phyloP scores from a whole-genome alignment of 2,329 filamentous ascomycete genomes.

The Ophiocordyceps camponoti-floridani region DNA sequence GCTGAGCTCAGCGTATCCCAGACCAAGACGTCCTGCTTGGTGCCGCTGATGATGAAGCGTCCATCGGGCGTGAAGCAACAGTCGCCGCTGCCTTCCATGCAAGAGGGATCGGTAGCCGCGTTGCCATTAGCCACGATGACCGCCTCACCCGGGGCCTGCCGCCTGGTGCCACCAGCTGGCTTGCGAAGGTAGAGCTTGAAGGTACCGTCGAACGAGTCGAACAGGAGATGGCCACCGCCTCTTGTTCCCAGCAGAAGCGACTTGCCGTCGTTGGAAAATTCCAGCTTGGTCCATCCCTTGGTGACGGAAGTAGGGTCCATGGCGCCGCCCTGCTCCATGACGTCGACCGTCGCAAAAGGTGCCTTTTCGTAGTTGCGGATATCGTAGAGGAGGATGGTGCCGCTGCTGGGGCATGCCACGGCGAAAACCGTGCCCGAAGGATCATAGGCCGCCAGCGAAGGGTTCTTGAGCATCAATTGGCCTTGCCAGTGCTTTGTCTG shows the following conservation, averaged over 20 bases:
- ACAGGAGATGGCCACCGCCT: slow-evolving; percentile 67
- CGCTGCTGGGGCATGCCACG: slow-evolving; percentile 64
- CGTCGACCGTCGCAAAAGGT: slow-evolving; percentile 74
- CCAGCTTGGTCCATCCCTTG: slow-evolving; percentile 72
- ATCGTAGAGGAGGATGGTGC: slow-evolving; percentile 77
- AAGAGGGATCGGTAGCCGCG: slow-evolving; percentile 15
- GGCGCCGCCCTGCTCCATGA: slow-evolving; percentile 37
- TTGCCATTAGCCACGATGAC: slow-evolving; percentile 7
- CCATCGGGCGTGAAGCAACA: slow-evolving; percentile 83
- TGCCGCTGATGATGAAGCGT: slow-evolving; percentile 73
- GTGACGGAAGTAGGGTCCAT: slow-evolving; percentile 38
- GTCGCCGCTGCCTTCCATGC: slow-evolving; percentile 49
- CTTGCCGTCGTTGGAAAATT: slow-evolving; percentile 94
- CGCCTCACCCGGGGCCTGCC: slow-evolving; percentile 35
- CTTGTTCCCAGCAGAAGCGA: slow-evolving; percentile 69
- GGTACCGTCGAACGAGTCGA: slow-evolving; percentile 81
- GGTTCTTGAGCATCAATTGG: slow-evolving; percentile 60
- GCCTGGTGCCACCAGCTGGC: slow-evolving; percentile 32
- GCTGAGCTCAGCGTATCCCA: slow-evolving; percentile 60
- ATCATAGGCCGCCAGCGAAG: slow-evolving; percentile 77
- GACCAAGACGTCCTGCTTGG: slow-evolving; percentile 53
- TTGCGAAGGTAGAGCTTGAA: slow-evolving; percentile 56
- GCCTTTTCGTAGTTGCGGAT: slow-evolving; percentile 84
- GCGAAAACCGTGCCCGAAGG: slow-evolving; percentile 86
- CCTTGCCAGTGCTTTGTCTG: slow-evolving; percentile 65